Percentiles rank a stretch among this genome's conserved stretches.
Evolutionary conservation across 2,329 filamentous ascomycete genomes (phyloP).

Genomic region (Curvularia sp.): DNA sequence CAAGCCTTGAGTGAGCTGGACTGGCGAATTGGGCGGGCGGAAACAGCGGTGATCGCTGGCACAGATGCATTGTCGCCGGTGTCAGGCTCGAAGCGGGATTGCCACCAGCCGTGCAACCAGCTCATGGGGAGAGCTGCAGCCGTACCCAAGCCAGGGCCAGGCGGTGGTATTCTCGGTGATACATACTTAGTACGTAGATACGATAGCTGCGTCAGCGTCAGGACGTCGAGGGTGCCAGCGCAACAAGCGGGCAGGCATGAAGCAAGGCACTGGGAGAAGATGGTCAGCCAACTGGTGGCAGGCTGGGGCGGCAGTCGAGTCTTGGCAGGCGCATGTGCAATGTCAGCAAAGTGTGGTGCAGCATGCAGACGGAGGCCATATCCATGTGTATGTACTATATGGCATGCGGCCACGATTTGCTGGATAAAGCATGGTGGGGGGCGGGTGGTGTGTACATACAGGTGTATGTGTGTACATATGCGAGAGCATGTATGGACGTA

Average conservation of each 20-base stretch:
- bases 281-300: neutral
- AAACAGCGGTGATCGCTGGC: conserved; percentile 13
- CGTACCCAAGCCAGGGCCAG: conserved; percentile 6
- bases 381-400: conserved; percentile 21
- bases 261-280: neutral
- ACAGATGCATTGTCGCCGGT: conserved; percentile 1
- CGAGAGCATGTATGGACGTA: too few relatives aligned
- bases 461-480: neutral
- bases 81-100: conserved; percentile 9
- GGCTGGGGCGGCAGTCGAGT: neutral
- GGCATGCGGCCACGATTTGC: conserved; percentile 17
- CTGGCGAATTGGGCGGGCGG: conserved; percentile 20
- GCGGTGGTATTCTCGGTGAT: conserved; percentile 7
- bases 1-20: conserved; percentile 14
- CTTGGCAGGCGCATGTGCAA: conserved; percentile 18
- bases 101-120: conserved; percentile 7
- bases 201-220: conserved; percentile 4
- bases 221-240: conserved; percentile 10
- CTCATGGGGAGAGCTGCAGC: conserved; percentile 12
- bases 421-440: conserved; percentile 13
- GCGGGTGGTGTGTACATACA: too few relatives aligned
- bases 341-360: conserved; percentile 17
- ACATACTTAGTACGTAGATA: neutral
- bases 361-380: conserved; percentile 23
- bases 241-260: conserved; percentile 7